A percentile compares a stretch with the other conserved stretches of the same genome.
Evolutionary conservation across 352 stramenopile species (phyloP).

Genomic region (Globisporangium rhizosaccharum): DNA sequence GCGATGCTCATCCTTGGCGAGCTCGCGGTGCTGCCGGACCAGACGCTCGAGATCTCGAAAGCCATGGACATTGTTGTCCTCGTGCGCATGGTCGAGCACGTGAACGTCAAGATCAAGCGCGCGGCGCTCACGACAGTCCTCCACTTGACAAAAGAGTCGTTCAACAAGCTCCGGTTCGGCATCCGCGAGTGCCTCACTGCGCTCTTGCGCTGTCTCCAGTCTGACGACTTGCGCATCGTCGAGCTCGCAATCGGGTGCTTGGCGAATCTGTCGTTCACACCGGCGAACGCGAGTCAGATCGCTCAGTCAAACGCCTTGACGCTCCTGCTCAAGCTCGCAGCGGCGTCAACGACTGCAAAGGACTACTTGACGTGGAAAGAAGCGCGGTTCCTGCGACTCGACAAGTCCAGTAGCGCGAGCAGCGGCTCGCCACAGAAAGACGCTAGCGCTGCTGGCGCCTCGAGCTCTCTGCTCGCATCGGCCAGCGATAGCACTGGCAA

Average conservation of each 20-base stretch:
- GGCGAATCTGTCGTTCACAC: conserved; percentile 60
- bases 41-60: conserved; percentile 67
- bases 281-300: conserved; percentile 40
- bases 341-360: conserved; percentile 28
- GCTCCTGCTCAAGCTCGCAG: conserved; percentile 44
- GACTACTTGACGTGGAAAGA: conserved; percentile 61
- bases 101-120: conserved; percentile 53
- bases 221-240: conserved; percentile 57
- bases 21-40: conserved; percentile 48
- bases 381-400: conserved; percentile 14
- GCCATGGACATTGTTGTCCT: conserved; percentile 57
- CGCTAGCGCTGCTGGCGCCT: neutral
- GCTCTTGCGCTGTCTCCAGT: conserved; percentile 40
- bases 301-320: conserved; percentile 31
- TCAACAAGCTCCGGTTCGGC: conserved; percentile 74
- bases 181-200: conserved; percentile 48
- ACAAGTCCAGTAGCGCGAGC: conserved; percentile 5
- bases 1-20: conserved; percentile 68
- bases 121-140: conserved; percentile 48
- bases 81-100: conserved; percentile 51
- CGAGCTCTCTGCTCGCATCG: neutral
- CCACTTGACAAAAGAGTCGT: conserved; percentile 68
- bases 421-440: conserved; percentile 11
- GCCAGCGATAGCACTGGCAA: neutral
- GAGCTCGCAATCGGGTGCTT: conserved; percentile 58